Evolutionary conservation across 1,139 yeast species (phyloP).

Genomic region (Pneumocystis sp.): DNA sequence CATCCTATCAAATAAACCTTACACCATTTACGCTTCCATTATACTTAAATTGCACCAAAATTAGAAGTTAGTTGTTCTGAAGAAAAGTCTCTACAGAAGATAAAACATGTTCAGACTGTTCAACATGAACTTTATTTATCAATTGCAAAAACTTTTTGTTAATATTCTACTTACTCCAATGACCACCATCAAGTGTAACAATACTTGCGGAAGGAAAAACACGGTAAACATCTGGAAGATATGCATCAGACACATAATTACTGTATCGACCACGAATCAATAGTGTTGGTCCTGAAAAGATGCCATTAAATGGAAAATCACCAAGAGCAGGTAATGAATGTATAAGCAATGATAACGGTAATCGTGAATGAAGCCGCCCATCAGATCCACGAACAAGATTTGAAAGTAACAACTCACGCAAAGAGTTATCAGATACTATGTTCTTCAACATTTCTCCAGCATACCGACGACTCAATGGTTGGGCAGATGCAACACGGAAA

Average conservation of each 20-base stretch:
- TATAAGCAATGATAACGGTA: slow-evolving; percentile 58
- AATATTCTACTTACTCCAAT: slow-evolving; percentile 38
- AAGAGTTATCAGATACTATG: slow-evolving; percentile 31
- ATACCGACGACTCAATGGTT: slow-evolving; percentile 42
- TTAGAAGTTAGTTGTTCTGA: neutral
- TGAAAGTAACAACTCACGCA: slow-evolving; percentile 43
- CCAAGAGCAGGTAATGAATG: slow-evolving; percentile 52
- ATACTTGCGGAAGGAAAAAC: slow-evolving; percentile 69
- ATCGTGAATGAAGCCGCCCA: slow-evolving; percentile 30
- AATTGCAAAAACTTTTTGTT: neutral
- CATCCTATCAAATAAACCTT: too few species aligned
- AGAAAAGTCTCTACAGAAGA: neutral
- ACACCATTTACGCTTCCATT: too few species aligned
- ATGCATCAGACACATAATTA: slow-evolving; percentile 73
- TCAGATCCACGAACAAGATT: slow-evolving; percentile 35
- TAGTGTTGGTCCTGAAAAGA: slow-evolving; percentile 60
- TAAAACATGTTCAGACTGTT: neutral
- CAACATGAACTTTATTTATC: neutral
- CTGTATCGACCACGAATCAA: slow-evolving; percentile 72
- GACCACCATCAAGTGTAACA: slow-evolving; percentile 69
- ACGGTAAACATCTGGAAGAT: slow-evolving; percentile 54
- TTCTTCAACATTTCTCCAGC: slow-evolving; percentile 53
- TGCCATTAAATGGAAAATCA: slow-evolving; percentile 54
- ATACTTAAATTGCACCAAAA: too few species aligned
- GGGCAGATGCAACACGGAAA: neutral